A percentile compares a stretch with the other conserved stretches of the same genome.
These are phyloP conservation scores for Aspergillus conjunctus DNA, from an alignment of 495 filamentous ascomycete genomes.

Conservation along the genomic window DNA sequence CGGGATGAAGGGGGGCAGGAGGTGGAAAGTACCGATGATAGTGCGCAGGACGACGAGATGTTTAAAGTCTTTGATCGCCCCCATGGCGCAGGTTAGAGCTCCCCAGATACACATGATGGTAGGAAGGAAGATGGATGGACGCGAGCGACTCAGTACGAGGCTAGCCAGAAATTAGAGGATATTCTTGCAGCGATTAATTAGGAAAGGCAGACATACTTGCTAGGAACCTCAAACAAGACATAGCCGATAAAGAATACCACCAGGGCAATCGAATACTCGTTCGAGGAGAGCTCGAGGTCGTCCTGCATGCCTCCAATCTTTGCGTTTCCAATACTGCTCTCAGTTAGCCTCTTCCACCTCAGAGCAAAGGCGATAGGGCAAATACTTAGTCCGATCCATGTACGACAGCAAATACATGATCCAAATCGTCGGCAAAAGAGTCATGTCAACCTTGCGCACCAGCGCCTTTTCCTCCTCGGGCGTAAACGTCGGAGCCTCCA, in stretches of 20 bases:
- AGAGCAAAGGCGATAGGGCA: background rate
- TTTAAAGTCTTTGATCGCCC: conserved; percentile 43
- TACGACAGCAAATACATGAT: conserved; percentile 54
- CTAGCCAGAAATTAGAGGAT: conserved; percentile 23
- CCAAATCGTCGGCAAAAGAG: conserved; percentile 51
- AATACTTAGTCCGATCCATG: conserved; percentile 20
- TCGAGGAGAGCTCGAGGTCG: conserved; percentile 40
- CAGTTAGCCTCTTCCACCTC: background rate
- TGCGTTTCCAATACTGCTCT: conserved; percentile 55
- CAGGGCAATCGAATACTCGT: conserved; percentile 38
- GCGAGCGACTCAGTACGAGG: conserved; percentile 40
- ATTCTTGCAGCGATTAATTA: background rate
- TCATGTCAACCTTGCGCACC: conserved; percentile 51
- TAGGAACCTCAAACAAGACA: background rate
- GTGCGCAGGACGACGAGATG: conserved; percentile 43
- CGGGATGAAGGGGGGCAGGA: conserved; percentile 45
- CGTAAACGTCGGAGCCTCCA: too few relatives aligned
- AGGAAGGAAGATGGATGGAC: conserved; percentile 49
- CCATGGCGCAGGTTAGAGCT: conserved; percentile 41
- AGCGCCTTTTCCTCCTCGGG: conserved; percentile 34
- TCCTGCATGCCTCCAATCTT: conserved; percentile 45
- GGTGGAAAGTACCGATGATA: conserved; percentile 43
- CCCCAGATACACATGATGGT: conserved; percentile 48
- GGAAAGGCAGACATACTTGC: conserved; percentile 24
- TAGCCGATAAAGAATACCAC: conserved; percentile 44